Evolutionary conservation across 2,329 filamentous ascomycete genomes (phyloP), one percentile per base, ranked within the genome.

Genomic region (Rhinocladiella similis): DNA sequence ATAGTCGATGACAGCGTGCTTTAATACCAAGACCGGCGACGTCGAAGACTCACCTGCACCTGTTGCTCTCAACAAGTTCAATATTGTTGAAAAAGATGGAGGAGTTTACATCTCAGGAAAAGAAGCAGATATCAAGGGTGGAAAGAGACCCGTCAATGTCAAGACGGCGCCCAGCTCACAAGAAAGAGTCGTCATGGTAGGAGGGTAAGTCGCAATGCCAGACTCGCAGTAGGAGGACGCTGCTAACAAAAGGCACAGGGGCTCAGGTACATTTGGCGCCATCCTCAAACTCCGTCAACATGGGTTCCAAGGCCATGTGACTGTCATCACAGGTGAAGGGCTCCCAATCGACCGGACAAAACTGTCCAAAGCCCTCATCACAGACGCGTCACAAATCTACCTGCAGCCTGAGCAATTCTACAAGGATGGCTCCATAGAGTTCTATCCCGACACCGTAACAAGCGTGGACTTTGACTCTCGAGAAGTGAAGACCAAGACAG

Each of bases 11-110:
- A 36, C 62, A 92, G 94, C 94, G 55, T 99, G 94, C 79, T 99
- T 97, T 77, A 94, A 91, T 61, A 85, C 90, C 61, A 82, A 83
- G 54, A 95, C 89, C 5, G 94, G 94, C 51, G 94, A 99, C 67
- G 89, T 97, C 57, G 94, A 99, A 75, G 91, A 97, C 69, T 92
- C 93, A 0, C 94, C 94, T 0, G 94, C 90, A 1, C 83, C 96
- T 22, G 91, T 97, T 67, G 82, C 89, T n/a, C 77, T 99, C 22
- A 83, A 89, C 45, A 87, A 87, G 49, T 99, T 95, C 76, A 85
- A 90, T 51, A 78, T 97, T 29, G 77, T 84, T 29, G 87, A 96
- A 71, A 91, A 88, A 68, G 85, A 94, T 65, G 91, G 90, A 29
- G 87, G 83, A 4, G 86, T 97, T 1, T 97, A 91, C 71, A 84